Evolutionary conservation across 495 filamentous ascomycete genomes (phyloP), one percentile per base, ranked within the genome.

Genomic region (Penicillium goetzii): DNA sequence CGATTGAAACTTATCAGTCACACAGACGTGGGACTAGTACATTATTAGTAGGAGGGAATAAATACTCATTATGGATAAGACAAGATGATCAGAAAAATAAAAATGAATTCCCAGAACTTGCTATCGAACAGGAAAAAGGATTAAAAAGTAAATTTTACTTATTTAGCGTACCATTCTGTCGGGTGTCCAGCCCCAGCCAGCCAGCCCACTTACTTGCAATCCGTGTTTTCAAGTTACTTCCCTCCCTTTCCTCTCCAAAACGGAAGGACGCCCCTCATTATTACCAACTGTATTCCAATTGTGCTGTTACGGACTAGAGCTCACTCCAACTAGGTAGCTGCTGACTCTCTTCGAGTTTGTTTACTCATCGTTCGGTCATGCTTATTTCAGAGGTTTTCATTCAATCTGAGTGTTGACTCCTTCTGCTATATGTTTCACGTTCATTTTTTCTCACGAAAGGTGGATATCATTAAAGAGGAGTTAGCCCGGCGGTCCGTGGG

Each of bases 131-230:
- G 34, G 23, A 17, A 32, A 28, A 51, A 41, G 34, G 12, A 57
- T 21, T 38, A 59, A 19, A 32, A 28, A 5, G 9, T 33, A n/a
- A 62, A 32, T 47, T 47, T 23, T 2, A n/a, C 45, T 55, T 68
- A n/a, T 52, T 55, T 68, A 63, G 66, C 58, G 59, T 65, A 33
- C 62, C 66, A 28, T 12, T 58, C 43, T 4, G 38, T 49, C 60
- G 66, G 66, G 66, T 63, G 38, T n/a, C 36, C 23, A 33, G 50
- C 36, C 59, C 62, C 45, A 45, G 33, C 38, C 45, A 45, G 33
- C 38, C 30, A 36, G 36, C 36, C 36, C 36, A 40, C 36, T 40
- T 12, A 17, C 15, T 17, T 17, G 4, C 4, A 40, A 40, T 40
- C 36, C 36, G 14, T 4, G 12, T 40, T 40, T 40, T 1, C 4